These are phyloP conservation scores for Pichia gijzeniarum DNA, from an alignment of 805 yeast species.

Conservation along the genomic window DNA sequence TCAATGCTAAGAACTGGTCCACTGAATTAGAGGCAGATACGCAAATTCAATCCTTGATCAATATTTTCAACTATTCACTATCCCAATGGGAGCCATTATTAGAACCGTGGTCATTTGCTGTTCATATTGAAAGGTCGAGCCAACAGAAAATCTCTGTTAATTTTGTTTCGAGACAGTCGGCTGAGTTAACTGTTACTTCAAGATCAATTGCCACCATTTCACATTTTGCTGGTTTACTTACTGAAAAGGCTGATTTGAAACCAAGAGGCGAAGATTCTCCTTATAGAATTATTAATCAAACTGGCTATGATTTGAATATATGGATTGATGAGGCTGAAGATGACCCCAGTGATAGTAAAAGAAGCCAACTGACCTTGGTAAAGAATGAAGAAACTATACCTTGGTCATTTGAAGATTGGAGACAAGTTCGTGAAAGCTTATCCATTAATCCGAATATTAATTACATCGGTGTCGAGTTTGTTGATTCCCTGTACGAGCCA, in stretches of 20 bases:
- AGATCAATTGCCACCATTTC: constrained; percentile 73
- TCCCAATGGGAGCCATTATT: constrained; percentile 94
- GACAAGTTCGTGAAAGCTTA: constrained; percentile 71
- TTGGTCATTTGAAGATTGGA: constrained; percentile 97
- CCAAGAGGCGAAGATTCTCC: constrained; percentile 80
- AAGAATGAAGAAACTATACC: constrained; percentile 47
- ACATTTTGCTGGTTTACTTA: constrained; percentile 54
- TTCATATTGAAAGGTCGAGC: constrained; percentile 51
- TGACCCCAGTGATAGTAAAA: constrained; percentile 6
- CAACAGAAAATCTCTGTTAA: constrained; percentile 52
- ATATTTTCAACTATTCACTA: constrained; percentile 79
- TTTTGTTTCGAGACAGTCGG: constrained; percentile 64
- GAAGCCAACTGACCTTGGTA: constrained; percentile 32
- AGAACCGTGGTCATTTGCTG: constrained; percentile 79
- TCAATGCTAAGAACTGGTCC: constrained; percentile 77
- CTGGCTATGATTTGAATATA: constrained; percentile 74
- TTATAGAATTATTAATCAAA: constrained; percentile 71
- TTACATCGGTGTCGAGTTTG: constrained; percentile 54
- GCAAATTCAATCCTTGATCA: constrained; percentile 57
- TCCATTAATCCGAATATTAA: constrained; percentile 58
- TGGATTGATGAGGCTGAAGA: constrained; percentile 57
- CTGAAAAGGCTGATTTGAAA: constrained; percentile 46
- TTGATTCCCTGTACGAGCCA: constrained; percentile 49
- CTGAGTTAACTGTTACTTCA: constrained; percentile 78
- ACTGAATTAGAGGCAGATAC: constrained; percentile 69